Evolutionary conservation across 495 filamentous ascomycete genomes (phyloP).

Genomic region (Annulohypoxylon maeteangense): DNA sequence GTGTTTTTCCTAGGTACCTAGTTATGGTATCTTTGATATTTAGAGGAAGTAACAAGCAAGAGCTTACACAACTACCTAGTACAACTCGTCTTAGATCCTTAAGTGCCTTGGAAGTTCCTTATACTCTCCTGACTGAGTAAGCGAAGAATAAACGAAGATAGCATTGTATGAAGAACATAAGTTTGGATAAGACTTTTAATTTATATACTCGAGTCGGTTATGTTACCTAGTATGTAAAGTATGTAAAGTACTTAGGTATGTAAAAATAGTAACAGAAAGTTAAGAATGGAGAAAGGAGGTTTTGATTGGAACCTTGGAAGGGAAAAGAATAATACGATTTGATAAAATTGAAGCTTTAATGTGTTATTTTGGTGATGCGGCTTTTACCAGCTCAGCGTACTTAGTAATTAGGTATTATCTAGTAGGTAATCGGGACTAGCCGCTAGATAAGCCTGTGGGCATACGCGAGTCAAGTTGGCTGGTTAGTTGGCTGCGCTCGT

Average conservation of each 20-base stretch:
- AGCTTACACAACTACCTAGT: no score
- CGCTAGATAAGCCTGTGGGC: not conserved
- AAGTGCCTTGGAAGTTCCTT: not conserved
- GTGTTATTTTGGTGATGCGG: constrained; percentile 1
- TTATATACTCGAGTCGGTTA: no score
- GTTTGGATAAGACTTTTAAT: not conserved
- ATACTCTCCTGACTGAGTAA: no score
- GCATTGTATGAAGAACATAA: not conserved
- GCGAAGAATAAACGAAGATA: not conserved
- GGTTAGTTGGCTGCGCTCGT: not conserved
- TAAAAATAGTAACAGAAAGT: not conserved
- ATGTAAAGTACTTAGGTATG: no score
- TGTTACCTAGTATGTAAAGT: no score
- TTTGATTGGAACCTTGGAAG: not conserved
- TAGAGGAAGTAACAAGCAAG: not conserved
- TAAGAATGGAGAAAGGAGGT: not conserved
- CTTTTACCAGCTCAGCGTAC: not conserved
- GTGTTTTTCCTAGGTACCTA: no score
- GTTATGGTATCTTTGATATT: not conserved
- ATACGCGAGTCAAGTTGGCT: not conserved
- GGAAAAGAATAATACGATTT: not conserved
- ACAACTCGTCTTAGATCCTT: not conserved
- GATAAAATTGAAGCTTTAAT: not conserved
- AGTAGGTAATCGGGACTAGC: constrained; percentile 3
- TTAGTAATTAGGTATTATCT: no score